Evolutionary conservation across 208 protist species (phyloP).

Genomic region (Acanthamoeba triangularis): DNA sequence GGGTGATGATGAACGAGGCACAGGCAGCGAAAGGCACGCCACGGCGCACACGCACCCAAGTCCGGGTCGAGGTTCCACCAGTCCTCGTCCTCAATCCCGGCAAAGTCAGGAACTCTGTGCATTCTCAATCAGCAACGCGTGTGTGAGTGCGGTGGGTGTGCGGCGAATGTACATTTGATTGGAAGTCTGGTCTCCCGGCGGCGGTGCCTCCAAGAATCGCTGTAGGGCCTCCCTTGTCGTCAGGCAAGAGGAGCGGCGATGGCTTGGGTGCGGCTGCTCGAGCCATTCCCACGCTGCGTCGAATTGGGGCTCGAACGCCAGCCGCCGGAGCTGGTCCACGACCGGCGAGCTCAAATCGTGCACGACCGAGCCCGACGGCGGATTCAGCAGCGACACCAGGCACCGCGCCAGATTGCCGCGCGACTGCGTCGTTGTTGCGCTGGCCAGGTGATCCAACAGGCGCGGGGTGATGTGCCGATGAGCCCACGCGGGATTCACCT

Average conservation of each 20-base stretch:
- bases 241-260: no score
- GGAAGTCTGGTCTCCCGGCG: no score
- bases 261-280: background rate
- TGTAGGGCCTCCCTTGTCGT: background rate
- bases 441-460: background rate
- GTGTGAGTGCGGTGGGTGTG: no score
- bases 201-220: background rate
- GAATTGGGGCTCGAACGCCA: background rate
- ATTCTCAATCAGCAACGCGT: no score
- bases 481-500: background rate
- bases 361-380: background rate
- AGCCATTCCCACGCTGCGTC: background rate
- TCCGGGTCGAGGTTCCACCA: background rate
- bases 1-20: background rate
- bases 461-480: background rate
- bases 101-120: background rate
- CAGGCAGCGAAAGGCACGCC: background rate
- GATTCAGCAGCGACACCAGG: background rate
- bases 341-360: no score
- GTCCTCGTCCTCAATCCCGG: background rate
- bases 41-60: background rate
- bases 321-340: background rate
- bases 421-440: background rate
- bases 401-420: background rate
- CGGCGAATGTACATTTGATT: no score